Base-by-base conservation (phyloP, 2,329 filamentous ascomycete species). In the Penicillium decumbens region DNA sequence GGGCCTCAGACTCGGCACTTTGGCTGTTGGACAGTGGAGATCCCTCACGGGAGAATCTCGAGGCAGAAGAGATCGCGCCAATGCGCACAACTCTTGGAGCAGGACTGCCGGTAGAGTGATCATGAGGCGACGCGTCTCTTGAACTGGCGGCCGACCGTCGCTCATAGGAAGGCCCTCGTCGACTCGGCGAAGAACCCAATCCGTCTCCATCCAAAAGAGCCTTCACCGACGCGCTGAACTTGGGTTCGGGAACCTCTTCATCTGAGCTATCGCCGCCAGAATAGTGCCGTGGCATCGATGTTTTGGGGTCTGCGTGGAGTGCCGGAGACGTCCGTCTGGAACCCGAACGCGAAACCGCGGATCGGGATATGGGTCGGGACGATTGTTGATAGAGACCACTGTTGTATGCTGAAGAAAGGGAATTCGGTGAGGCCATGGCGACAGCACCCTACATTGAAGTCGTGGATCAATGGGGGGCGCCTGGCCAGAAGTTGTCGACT, bases 141-240 rank as follows among this genome's bases (percentile, higher is more conserved):
- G 59, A 61, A 8, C 58, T 53, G 47, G 57, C 54, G n/a, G 55
- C 63, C 28, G 53, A 55, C 12, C 57, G 61, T 43, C 61, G 61
- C 23, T 62, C 57, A 48, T 57, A 60, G 58, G 51, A 61, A 7
- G 55, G 45, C 40, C 54, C 15, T 24, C 30, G 33, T 48, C 58
- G 42, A 61, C 68, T 54, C 7, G 81, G 78, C 3, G 74, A 78
- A 43, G 80, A 81, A 23, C 70, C 59, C 40, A 72, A 64, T 23
- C 67, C 74, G 56, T 78, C 77, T 53, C 76, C 75, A 44, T 77
- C 77, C 45, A 96, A 78, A 13, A 96, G 77, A 18, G 89, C 91
- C 66, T 93, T 92, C 42, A 92, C 95, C 58, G 93, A 81, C 62
- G 91, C 90, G 67, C 90, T 96, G 67, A 96, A 87, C 74, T 93